Evolutionary conservation across 1,284 basidiomycete genomes (phyloP), one percentile per base, ranked within the genome.

Genomic region (Apiotrichum porosum): DNA sequence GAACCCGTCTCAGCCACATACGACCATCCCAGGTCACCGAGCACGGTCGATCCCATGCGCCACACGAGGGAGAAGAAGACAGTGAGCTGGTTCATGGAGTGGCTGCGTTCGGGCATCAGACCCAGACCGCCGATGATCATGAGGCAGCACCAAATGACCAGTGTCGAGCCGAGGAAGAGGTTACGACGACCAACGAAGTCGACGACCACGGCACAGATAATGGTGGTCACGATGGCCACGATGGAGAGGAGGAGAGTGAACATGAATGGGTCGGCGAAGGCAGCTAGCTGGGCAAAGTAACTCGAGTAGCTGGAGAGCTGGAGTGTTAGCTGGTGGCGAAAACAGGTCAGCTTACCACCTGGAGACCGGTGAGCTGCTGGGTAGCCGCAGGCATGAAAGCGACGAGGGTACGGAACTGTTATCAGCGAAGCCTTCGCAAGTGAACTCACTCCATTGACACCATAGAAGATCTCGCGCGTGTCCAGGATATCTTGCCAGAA

Each of bases 341-440:
- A n/a, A n/a, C n/a, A n/a, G n/a, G n/a, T n/a, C n/a, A n/a, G n/a
- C 52, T 42, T 24, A 56, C 53, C 13, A 64, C 56, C 3, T 54
- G 50, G 2, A 66, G 49, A 37, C 62, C 63, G 10, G 49, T 47
- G 18, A 66, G 54, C 41, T 66, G 63, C 42, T 66, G 63, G 14
- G 56, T 37, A 30, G 48, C 51, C 3, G 59, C 56, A 0, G 64
- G 59, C 54, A 49, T 57, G 41, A 59, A 60, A 2, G 64, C 60
- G 18, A 66, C 56, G 9, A 66, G 41, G 0, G 63, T 66, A 14
- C 63, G 56, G 52, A 59, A 61, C 62, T 64, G 39, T 19, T 10
- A n/a, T n/a, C n/a, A n/a, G n/a, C n/a, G n/a, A n/a, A n/a, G n/a
- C n/a, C n/a, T n/a, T n/a, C n/a, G 21, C 22, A 9, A 24, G n/a